A percentile compares a stretch with the other conserved stretches of the same genome.
phyloP scores from a whole-genome alignment of 768 basidiomycete genomes.

The Russula griseocarnosa region DNA sequence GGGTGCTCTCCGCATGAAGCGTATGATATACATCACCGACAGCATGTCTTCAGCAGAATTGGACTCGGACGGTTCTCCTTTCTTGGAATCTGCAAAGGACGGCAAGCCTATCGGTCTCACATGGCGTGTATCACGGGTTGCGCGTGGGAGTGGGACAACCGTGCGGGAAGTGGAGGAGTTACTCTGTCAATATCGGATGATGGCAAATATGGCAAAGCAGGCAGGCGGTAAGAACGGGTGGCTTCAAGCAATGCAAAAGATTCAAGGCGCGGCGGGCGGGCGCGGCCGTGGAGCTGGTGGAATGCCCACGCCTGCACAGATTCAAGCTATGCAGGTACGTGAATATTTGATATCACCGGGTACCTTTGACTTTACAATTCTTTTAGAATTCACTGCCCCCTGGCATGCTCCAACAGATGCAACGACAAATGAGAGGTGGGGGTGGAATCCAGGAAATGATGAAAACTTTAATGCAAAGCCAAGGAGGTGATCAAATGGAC shows the following conservation, averaged over 20 bases:
- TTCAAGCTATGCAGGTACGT: slow-evolving; percentile 88
- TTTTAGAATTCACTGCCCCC: slow-evolving; percentile 86
- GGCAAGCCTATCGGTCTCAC: slow-evolving; percentile 84
- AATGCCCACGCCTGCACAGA: slow-evolving; percentile 89
- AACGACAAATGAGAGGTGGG: slow-evolving; percentile 69
- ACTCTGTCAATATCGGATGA: slow-evolving; percentile 95
- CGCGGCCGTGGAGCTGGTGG: slow-evolving; percentile 83
- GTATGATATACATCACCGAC: slow-evolving; percentile 98
- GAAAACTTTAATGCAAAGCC: slow-evolving; percentile 96
- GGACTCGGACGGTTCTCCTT: slow-evolving; percentile 89
- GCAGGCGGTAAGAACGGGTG: slow-evolving; percentile 97
- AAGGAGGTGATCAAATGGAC: slow-evolving; percentile 83
- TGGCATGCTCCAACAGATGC: slow-evolving; percentile 93
- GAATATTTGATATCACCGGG: background rate
- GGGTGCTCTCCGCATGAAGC: slow-evolving; percentile 83
- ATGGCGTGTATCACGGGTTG: slow-evolving; percentile 86
- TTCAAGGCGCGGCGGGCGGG: slow-evolving; percentile 82
- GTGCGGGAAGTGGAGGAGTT: slow-evolving; percentile 98
- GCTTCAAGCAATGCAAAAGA: slow-evolving; percentile 87
- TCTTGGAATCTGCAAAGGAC: slow-evolving; percentile 81
- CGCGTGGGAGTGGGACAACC: slow-evolving; percentile 88
- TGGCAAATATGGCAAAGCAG: slow-evolving; percentile 98
- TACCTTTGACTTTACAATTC: background rate
- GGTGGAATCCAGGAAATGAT: slow-evolving; percentile 98
- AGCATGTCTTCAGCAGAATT: slow-evolving; percentile 93